phyloP scores from a whole-genome alignment of 2,329 filamentous ascomycete species.

The Chalara sp. region DNA sequence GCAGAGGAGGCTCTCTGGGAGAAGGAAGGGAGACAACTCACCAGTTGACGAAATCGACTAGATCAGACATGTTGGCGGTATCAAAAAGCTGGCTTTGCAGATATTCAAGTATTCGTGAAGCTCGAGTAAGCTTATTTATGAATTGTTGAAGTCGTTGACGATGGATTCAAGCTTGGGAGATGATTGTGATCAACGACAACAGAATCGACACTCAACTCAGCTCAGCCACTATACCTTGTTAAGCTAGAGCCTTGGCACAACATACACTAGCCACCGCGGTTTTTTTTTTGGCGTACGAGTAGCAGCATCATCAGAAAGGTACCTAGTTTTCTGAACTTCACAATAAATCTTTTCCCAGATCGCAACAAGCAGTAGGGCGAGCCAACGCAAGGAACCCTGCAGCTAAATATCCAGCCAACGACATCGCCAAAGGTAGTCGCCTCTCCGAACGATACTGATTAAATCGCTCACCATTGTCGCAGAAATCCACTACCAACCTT shows the following conservation, averaged over 20 bases:
- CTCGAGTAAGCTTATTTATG: constrained; percentile 16
- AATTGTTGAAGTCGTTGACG: constrained; percentile 18
- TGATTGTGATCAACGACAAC: no score
- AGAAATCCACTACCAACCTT: constrained; percentile 7
- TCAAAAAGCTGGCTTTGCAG: constrained; percentile 18
- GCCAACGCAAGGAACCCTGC: constrained; percentile 57
- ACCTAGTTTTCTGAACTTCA: no score
- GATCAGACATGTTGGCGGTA: constrained; percentile 53
- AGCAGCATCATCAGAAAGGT: no score
- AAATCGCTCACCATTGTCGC: not conserved
- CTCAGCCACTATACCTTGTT: no score
- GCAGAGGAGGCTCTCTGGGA: constrained; percentile 1
- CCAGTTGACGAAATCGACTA: constrained; percentile 58
- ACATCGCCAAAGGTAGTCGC: no score
- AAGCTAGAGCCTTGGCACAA: no score
- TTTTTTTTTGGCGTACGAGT: no score
- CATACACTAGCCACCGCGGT: no score
- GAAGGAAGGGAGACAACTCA: constrained; percentile 45
- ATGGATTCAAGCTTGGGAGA: constrained; percentile 11
- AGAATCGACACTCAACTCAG: no score
- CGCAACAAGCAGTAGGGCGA: constrained; percentile 40
- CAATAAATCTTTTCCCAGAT: no score
- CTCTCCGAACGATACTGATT: not conserved
- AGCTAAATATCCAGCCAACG: constrained; percentile 5
- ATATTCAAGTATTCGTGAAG: constrained; percentile 11